Percentiles rank a stretch among this genome's conserved stretches.
Conservation (phyloP, 352 stramenopile genomes). For the Phytophthora pisi region DNA sequence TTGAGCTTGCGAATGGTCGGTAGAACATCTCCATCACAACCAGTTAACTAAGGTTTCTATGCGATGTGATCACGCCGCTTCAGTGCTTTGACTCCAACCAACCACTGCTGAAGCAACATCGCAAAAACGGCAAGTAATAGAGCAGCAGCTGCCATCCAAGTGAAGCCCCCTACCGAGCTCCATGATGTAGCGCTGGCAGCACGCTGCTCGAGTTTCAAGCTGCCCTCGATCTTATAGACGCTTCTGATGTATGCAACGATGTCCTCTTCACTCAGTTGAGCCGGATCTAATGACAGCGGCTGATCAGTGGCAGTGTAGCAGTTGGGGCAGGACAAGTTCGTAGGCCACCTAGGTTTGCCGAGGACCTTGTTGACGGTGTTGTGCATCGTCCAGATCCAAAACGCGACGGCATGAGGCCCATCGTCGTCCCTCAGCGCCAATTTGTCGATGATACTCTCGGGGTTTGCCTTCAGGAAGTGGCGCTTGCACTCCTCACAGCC, state of each 20-base stretch:
- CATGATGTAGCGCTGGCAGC: conserved; percentile 8
- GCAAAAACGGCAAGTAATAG: conserved; percentile 29
- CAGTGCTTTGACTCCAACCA: conserved; percentile 24
- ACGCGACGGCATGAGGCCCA: conserved; percentile 44
- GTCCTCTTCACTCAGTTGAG: conserved; percentile 43
- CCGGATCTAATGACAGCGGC: conserved; percentile 46
- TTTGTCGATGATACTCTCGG: conserved; percentile 46
- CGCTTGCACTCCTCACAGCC: conserved; percentile 72
- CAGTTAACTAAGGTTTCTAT: conserved; percentile 12
- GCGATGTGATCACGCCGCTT: conserved; percentile 31
- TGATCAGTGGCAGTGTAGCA: conserved; percentile 54
- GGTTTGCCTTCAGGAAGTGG: conserved; percentile 74
- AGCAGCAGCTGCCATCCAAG: conserved; percentile 30
- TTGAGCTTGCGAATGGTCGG: too few relatives aligned
- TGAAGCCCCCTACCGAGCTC: conserved; percentile 38
- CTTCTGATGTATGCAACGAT: conserved; percentile 56
- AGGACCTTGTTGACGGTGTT: conserved; percentile 79
- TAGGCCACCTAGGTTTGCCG: conserved; percentile 64
- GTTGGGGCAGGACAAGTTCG: conserved; percentile 46
- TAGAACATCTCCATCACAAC: too few relatives aligned
- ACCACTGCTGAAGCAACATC: conserved; percentile 21
- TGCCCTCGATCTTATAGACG: conserved; percentile 46
- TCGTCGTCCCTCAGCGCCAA: conserved; percentile 45
- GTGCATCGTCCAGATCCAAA: conserved; percentile 86
- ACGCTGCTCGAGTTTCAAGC: conserved; percentile 35